These are phyloP conservation scores for Podospora comata DNA, from an alignment of 495 filamentous ascomycete genomes.

Conservation along the genomic window DNA sequence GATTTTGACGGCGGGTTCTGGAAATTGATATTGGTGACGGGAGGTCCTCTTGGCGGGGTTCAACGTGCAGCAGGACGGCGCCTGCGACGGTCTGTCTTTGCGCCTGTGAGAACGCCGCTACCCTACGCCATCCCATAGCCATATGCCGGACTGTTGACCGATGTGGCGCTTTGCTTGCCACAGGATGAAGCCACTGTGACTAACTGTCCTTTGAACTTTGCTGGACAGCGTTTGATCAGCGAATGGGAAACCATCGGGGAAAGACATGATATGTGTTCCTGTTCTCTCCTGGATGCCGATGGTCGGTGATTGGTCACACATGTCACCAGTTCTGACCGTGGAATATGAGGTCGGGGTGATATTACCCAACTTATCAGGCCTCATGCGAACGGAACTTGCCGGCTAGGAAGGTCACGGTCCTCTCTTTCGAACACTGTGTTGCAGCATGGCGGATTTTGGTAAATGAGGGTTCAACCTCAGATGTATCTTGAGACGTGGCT, in stretches of 20 bases:
- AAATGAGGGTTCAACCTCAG: no score
- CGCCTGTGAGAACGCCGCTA: not conserved
- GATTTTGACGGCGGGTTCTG: not conserved
- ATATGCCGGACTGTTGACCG: not conserved
- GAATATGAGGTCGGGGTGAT: not conserved
- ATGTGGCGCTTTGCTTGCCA: not conserved
- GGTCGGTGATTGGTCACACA: not conserved
- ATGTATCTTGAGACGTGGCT: not conserved
- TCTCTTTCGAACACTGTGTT: not conserved
- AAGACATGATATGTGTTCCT: not conserved
- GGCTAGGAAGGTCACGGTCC: not conserved
- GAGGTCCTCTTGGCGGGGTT: not conserved
- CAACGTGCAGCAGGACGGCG: constrained; percentile 1
- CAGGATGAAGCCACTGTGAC: not conserved
- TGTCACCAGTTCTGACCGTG: not conserved
- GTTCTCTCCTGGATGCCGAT: not conserved
- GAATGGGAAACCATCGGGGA: not conserved
- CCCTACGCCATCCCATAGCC: not conserved
- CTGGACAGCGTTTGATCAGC: not conserved
- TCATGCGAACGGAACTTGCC: not conserved
- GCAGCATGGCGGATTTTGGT: not conserved
- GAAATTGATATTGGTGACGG: constrained; percentile 1
- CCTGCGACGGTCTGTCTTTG: not conserved
- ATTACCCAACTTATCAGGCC: not conserved
- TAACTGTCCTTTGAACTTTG: not conserved